A percentile compares a stretch with the other conserved stretches of the same genome.
Evolutionary conservation across 352 stramenopile genomes (phyloP).

Genomic region (Phytophthora ramorum): DNA sequence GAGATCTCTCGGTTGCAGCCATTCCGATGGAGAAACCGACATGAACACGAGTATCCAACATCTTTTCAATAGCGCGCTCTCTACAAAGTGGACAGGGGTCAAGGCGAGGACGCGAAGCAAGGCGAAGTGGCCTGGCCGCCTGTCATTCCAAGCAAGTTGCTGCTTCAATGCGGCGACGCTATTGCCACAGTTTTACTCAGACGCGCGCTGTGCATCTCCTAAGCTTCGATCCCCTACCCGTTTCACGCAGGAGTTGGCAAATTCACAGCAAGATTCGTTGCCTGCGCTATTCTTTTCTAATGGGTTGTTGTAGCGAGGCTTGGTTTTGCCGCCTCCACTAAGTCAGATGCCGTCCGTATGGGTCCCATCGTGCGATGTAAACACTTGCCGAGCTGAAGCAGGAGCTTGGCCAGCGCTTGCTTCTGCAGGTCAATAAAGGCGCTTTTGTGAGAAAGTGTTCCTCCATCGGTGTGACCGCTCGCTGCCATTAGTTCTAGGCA

Average conservation of each 20-base stretch:
- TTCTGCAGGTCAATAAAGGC: neutral
- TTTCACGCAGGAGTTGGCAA: neutral
- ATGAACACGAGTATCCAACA: slow-evolving; percentile 11
- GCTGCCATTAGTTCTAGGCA: neutral
- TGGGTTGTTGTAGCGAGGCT: neutral
- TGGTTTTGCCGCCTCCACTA: slow-evolving; percentile 14
- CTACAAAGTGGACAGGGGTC: neutral
- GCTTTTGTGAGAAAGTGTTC: neutral
- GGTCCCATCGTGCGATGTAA: slow-evolving; percentile 16
- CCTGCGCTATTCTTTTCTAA: too few relatives aligned
- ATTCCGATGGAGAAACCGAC: slow-evolving; percentile 13
- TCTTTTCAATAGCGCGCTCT: neutral
- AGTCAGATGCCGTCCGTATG: slow-evolving; percentile 26
- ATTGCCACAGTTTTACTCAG: slow-evolving; percentile 21
- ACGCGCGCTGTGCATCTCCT: neutral
- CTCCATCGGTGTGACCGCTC: too few relatives aligned
- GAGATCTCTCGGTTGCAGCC: slow-evolving; percentile 2
- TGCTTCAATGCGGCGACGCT: slow-evolving; percentile 20
- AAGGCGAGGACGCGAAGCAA: slow-evolving; percentile 5
- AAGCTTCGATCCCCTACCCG: slow-evolving; percentile 11
- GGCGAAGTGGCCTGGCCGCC: neutral
- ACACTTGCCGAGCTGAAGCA: too few relatives aligned
- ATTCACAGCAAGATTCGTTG: neutral
- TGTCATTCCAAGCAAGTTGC: slow-evolving; percentile 1
- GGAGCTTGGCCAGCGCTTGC: neutral